A percentile compares a stretch with the other conserved stretches of the same genome.
phyloP scores from a whole-genome alignment of 306 rosid genomes.

The Castanopsis chinensis region DNA sequence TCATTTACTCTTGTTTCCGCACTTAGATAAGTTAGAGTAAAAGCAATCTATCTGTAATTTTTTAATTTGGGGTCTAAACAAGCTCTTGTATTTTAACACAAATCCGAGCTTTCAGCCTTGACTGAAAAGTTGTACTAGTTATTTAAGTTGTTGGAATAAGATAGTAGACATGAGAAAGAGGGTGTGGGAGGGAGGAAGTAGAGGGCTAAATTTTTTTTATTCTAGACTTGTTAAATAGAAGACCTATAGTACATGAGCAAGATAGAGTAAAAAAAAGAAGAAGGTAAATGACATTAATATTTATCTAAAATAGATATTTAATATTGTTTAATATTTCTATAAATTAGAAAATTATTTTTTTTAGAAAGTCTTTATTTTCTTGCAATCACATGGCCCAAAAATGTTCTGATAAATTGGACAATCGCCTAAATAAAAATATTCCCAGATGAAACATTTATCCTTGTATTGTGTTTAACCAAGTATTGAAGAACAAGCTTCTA shows the following conservation, averaged over 20 bases:
- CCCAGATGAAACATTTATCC: background rate
- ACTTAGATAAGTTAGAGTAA: no score
- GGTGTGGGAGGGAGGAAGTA: no score
- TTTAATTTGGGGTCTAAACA: no score
- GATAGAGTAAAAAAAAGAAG: background rate
- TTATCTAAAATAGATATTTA: background rate
- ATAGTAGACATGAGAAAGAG: background rate
- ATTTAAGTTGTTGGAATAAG: background rate
- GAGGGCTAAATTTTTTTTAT: background rate
- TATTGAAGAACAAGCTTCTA: background rate
- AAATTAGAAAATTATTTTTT: background rate
- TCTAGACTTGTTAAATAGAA: background rate
- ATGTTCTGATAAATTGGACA: background rate
- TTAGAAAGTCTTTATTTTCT: no score
- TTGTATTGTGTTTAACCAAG: background rate
- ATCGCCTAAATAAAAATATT: background rate
- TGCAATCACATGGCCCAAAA: constrained; percentile 5
- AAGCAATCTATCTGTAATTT: no score
- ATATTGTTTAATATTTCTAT: background rate
- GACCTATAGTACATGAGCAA: background rate
- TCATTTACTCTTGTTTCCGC: no score
- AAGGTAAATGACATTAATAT: background rate
- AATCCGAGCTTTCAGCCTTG: no score
- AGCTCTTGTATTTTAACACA: no score
- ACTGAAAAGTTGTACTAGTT: background rate